These are phyloP conservation scores for Pedinophyceae sp. DNA, from an alignment of 139 green algal genomes.

Conservation along the genomic window DNA sequence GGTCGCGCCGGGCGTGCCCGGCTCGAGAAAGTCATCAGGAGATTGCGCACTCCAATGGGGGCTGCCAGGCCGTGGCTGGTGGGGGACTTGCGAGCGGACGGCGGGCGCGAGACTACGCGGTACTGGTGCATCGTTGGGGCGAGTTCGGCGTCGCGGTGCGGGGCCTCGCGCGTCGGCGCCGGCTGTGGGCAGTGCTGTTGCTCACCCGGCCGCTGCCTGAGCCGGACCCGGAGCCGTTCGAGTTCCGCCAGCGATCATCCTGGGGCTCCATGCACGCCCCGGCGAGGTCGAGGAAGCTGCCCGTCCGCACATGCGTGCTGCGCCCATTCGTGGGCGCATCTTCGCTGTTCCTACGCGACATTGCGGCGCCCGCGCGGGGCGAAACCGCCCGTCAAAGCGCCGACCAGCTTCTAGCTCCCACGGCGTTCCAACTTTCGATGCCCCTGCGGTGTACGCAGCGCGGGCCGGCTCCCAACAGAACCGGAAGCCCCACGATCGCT, in stretches of 20 bases:
- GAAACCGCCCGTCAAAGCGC: too few species aligned
- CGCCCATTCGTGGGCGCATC: too few species aligned
- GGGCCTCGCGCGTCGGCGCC: neutral
- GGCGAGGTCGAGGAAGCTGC: constrained; percentile 1
- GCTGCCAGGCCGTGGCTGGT: neutral
- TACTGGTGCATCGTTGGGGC: neutral
- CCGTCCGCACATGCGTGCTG: too few species aligned
- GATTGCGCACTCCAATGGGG: neutral
- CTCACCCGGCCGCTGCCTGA: neutral
- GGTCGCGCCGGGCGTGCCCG: neutral
- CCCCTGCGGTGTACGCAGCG: too few species aligned
- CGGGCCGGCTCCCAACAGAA: too few species aligned
- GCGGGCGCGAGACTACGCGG: neutral
- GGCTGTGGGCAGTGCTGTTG: neutral
- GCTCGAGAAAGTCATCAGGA: neutral
- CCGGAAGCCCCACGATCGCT: too few species aligned
- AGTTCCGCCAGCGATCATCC: too few species aligned
- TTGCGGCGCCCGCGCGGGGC: too few species aligned
- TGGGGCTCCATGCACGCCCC: neutral
- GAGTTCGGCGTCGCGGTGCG: neutral
- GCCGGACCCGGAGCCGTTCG: too few species aligned
- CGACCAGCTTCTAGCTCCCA: too few species aligned
- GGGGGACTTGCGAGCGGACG: neutral
- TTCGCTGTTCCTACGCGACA: too few species aligned
- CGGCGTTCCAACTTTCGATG: too few species aligned